Conservation (phyloP, 23 red algal genomes). For the Gracilaria gracilis region DNA sequence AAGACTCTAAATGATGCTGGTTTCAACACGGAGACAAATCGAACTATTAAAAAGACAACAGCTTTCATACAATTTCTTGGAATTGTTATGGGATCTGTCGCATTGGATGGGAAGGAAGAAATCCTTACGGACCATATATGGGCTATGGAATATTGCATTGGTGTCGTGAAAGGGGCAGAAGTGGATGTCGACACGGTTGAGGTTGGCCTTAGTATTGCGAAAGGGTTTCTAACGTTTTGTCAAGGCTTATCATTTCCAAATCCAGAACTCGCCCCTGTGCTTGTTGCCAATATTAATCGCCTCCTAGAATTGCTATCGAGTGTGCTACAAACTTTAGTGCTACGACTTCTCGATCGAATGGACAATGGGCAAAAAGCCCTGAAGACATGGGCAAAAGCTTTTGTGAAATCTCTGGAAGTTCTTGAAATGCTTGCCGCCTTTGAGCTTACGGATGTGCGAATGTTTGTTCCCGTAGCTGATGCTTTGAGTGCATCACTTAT, state of each 20-base stretch:
- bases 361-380: constrained; percentile 1
- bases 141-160: constrained; percentile 44
- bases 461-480: constrained; percentile 21
- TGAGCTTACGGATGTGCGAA: not conserved
- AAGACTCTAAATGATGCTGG: not conserved
- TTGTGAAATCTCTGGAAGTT: constrained; percentile 12
- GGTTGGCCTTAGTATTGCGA: not conserved
- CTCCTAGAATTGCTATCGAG: not conserved
- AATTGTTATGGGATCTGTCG: constrained; percentile 1
- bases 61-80: constrained; percentile 49
- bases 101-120: constrained; percentile 18
- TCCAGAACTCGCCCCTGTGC: not conserved
- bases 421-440: constrained; percentile 19
- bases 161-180: constrained; percentile 9
- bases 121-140: constrained; percentile 23
- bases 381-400: constrained; percentile 11
- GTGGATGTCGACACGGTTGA: constrained; percentile 11
- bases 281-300: not conserved
- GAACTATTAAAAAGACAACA: constrained; percentile 9
- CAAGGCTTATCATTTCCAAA: not conserved
- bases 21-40: constrained; percentile 4
- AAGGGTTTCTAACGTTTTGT: constrained; percentile 19
- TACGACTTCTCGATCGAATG: not conserved
- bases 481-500: constrained; percentile 21
- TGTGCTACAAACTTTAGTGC: not conserved